Evolutionary conservation across 768 basidiomycete genomes (phyloP).

Genomic region (Rhizopogon sp.): DNA sequence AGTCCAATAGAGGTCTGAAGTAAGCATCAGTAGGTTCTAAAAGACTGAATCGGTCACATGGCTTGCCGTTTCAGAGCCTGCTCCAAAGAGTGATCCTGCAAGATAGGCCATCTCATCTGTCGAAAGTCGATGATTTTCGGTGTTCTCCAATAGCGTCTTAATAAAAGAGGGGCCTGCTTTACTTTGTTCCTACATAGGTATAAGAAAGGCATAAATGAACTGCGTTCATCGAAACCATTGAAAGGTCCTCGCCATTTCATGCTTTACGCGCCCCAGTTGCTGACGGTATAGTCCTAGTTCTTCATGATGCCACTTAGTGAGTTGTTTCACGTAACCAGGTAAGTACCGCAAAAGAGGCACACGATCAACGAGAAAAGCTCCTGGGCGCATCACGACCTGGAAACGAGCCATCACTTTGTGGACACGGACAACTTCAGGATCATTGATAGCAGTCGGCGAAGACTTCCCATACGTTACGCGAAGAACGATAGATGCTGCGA

Average conservation of each 20-base stretch:
- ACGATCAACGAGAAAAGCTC: slow-evolving; percentile 27
- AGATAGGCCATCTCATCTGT: slow-evolving; percentile 52
- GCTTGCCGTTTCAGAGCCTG: slow-evolving; percentile 47
- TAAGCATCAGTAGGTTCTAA: background rate
- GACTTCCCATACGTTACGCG: slow-evolving; percentile 22
- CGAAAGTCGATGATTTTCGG: slow-evolving; percentile 41
- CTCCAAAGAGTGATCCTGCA: slow-evolving; percentile 57
- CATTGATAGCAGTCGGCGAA: slow-evolving; percentile 11
- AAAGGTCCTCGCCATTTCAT: slow-evolving; percentile 29
- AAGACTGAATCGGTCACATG: background rate
- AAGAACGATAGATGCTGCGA: slow-evolving; percentile 16
- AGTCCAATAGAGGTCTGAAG: slow-evolving; percentile 44
- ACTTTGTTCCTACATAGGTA: slow-evolving; percentile 3
- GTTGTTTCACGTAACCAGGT: slow-evolving; percentile 51
- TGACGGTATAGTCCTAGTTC: slow-evolving; percentile 47
- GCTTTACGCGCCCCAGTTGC: slow-evolving; percentile 36
- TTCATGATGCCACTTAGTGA: slow-evolving; percentile 45
- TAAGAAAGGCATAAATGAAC: background rate
- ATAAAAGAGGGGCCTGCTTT: slow-evolving; percentile 32
- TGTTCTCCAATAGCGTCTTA: slow-evolving; percentile 46
- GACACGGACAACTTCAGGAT: slow-evolving; percentile 12
- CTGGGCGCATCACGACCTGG: slow-evolving; percentile 25
- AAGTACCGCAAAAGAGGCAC: slow-evolving; percentile 35
- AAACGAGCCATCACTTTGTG: slow-evolving; percentile 17
- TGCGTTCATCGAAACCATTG: background rate